phyloP scores from a whole-genome alignment of 2,329 filamentous ascomycete genomes.

The Zelopaecilomyces penicillatus region DNA sequence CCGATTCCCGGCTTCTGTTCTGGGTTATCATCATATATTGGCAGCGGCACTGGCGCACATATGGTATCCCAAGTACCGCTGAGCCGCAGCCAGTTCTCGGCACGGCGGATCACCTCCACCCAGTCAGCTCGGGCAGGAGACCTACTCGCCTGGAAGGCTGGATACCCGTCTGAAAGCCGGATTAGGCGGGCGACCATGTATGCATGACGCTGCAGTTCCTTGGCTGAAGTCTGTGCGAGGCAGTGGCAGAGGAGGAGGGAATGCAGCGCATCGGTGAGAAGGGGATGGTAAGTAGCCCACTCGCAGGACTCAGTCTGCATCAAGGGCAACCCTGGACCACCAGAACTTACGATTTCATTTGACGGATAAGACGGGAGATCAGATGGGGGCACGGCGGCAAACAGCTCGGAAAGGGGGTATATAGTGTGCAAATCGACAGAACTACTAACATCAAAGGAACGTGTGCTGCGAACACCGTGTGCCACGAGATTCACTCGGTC shows the following conservation, averaged over 20 bases:
- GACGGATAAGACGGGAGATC: slow-evolving; percentile 61
- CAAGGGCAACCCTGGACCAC: slow-evolving; percentile 20
- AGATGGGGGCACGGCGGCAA: slow-evolving; percentile 56
- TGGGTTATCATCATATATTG: slow-evolving; percentile 17
- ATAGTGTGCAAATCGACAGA: slow-evolving; percentile 27
- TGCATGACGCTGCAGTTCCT: slow-evolving; percentile 70
- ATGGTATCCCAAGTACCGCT: slow-evolving; percentile 60
- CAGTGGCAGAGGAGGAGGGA: slow-evolving; percentile 69
- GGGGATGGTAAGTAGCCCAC: slow-evolving; percentile 62
- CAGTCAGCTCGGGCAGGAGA: slow-evolving; percentile 70
- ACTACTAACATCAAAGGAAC: slow-evolving; percentile 23
- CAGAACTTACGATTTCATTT: slow-evolving; percentile 25
- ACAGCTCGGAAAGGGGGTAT: slow-evolving; percentile 53
- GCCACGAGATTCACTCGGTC: slow-evolving; percentile 50
- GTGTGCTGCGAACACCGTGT: slow-evolving; percentile 35
- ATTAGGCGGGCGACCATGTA: slow-evolving; percentile 72
- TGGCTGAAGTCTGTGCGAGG: slow-evolving; percentile 69
- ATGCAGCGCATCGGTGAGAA: slow-evolving; percentile 71
- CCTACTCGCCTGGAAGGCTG: slow-evolving; percentile 65
- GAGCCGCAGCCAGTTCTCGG: slow-evolving; percentile 62
- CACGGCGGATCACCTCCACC: slow-evolving; percentile 63
- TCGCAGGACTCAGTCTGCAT: slow-evolving; percentile 23
- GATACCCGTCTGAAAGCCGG: slow-evolving; percentile 69
- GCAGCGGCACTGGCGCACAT: slow-evolving; percentile 52
- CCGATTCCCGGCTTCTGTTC: neutral